A percentile compares a stretch with the other conserved stretches of the same genome.
Evolutionary conservation across 805 yeast genomes (phyloP).

Genomic region (Suhomyces vadensis): DNA sequence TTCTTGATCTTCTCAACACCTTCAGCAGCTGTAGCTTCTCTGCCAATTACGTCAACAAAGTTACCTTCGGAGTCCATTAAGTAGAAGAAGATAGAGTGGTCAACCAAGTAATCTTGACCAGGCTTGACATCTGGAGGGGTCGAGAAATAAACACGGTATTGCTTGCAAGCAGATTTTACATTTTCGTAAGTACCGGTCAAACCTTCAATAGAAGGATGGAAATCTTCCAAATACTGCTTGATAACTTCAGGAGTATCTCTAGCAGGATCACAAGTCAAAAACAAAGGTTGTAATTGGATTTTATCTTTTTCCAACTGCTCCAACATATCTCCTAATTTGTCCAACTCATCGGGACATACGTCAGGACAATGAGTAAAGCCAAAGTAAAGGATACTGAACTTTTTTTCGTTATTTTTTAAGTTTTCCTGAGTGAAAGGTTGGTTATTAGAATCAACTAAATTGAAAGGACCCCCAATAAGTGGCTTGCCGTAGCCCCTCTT

Average conservation of each 20-base stretch:
- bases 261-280: conserved; percentile 96
- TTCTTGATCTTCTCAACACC: conserved; percentile 76
- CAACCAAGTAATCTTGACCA: conserved; percentile 95
- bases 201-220: conserved; percentile 87
- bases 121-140: conserved; percentile 93
- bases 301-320: conserved; percentile 53
- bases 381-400: conserved; percentile 84
- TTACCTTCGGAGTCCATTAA: conserved; percentile 98
- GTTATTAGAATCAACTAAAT: conserved; percentile 69
- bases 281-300: conserved; percentile 76
- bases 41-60: conserved; percentile 91
- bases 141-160: conserved; percentile 93
- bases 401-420: conserved; percentile 56
- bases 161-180: conserved; percentile 81
- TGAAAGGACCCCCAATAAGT: conserved; percentile 87
- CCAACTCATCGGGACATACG: conserved; percentile 97
- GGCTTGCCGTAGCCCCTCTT: conserved; percentile 92
- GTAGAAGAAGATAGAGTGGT: conserved; percentile 95
- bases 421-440: conserved; percentile 74
- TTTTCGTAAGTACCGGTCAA: conserved; percentile 89
- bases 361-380: conserved; percentile 99
- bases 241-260: conserved; percentile 87
- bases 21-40: conserved; percentile 77
- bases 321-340: conserved; percentile 77
- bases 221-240: conserved; percentile 79